Conservation (phyloP, 257 asterid genomes). For the Thymus mandschuricus region DNA sequence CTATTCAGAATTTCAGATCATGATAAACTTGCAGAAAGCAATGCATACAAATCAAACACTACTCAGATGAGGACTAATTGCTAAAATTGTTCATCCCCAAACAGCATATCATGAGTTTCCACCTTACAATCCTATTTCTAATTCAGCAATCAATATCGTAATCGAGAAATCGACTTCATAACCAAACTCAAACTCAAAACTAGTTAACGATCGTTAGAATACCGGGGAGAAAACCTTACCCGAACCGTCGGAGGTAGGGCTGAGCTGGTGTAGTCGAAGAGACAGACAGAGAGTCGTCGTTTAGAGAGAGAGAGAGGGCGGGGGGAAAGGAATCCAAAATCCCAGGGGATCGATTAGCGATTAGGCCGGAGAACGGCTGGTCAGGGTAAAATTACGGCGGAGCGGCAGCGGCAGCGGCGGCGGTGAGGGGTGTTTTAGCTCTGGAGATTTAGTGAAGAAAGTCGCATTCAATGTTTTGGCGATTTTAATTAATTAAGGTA, state of each 20-base stretch:
- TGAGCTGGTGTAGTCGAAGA: background rate
- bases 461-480: no score
- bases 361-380: background rate
- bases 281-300: background rate
- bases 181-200: no score
- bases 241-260: no score
- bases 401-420: background rate
- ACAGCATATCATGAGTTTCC: background rate
- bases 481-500: no score
- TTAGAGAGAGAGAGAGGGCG: background rate
- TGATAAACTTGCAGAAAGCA: background rate
- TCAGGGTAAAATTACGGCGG: background rate
- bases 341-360: background rate
- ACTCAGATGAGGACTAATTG: background rate
- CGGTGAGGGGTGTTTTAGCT: no score
- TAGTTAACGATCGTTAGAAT: no score
- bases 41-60: background rate
- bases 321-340: background rate
- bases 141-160: background rate
- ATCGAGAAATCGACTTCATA: no score
- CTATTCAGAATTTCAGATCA: no score
- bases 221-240: no score
- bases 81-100: background rate
- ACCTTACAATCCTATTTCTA: background rate
- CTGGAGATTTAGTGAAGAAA: no score